Evolutionary conservation across 2,329 filamentous ascomycete genomes (phyloP), one percentile per base, ranked within the genome.

Genomic region (Blumeriella jaapii): DNA sequence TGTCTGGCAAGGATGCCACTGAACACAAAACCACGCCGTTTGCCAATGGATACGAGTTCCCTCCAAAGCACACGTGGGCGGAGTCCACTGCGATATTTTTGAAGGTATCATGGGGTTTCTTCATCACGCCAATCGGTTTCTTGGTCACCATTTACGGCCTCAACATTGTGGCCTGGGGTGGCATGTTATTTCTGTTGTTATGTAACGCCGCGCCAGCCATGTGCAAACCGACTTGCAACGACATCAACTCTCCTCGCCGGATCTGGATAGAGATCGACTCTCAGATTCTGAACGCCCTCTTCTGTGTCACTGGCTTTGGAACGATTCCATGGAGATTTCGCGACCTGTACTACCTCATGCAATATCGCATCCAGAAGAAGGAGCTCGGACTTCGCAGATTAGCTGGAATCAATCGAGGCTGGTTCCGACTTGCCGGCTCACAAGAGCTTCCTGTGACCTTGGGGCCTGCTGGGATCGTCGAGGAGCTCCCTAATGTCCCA

Each of bases 231-330:
- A 63, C 63, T 22, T 89, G 82, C 61, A 68, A 82, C 53, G 66
- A 82, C 46, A 77, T 84, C 54, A 64, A 84, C 50, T 85, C 81
- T 0, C 75, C 82, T 2, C 73, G 84, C n/a, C 67, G 80, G 13
- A 77, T 77, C 40, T 93, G 86, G 85, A 74, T 94, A 46, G 85
- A 94, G 59, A 78, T 74, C 50, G 81, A 86, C 55, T 82, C 79
- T 1, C 85, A 93, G 54, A 80, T 93, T 39, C 61, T 89, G 14
- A 93, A 86, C 51, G 80, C 70, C 0, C 69, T 93, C 1, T 93
- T 93, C 66, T 91, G 83, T 58, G 77, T 93, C 5, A 89, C 84
- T 1, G 84, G 78, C 1, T 89, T 93, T 46, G 85, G 85, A 0
- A 67, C 91, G 9, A 78, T 82, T 1, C 85, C 85, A 0, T 93